A percentile compares a stretch with the other conserved stretches of the same genome.
phyloP scores from a whole-genome alignment of 192 early-diverging fungal species.

The Phycomyces nitens region DNA sequence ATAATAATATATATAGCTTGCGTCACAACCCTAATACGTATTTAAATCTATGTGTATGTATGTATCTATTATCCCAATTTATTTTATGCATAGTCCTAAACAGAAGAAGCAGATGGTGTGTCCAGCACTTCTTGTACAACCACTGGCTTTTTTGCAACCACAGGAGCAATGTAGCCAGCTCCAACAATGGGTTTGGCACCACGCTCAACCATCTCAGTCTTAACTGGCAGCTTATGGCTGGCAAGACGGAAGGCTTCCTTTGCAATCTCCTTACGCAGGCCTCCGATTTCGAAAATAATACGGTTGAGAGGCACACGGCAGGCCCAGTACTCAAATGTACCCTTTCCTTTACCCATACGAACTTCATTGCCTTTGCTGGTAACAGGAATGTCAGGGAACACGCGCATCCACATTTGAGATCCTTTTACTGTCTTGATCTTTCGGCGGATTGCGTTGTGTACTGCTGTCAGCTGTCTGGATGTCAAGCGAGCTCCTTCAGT shows the following conservation, averaged over 20 bases:
- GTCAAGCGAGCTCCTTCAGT: slow-evolving; percentile 79
- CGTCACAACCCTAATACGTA: no score
- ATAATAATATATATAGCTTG: no score
- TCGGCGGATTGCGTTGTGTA: slow-evolving; percentile 66
- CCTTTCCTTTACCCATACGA: slow-evolving; percentile 98
- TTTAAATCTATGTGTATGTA: no score
- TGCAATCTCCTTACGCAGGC: slow-evolving; percentile 78
- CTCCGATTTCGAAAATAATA: slow-evolving; percentile 86
- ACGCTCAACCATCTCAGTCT: slow-evolving; percentile 64
- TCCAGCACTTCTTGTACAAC: no score
- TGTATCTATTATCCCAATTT: no score
- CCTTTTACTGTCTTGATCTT: slow-evolving; percentile 89
- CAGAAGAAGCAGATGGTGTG: no score
- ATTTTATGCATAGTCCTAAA: no score
- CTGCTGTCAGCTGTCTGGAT: slow-evolving; percentile 79
- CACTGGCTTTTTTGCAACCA: not conserved
- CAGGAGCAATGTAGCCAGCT: slow-evolving; percentile 27
- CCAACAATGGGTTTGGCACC: slow-evolving; percentile 39
- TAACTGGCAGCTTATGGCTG: slow-evolving; percentile 59
- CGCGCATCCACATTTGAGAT: slow-evolving; percentile 76
- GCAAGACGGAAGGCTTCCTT: slow-evolving; percentile 72
- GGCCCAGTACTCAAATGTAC: slow-evolving; percentile 89
- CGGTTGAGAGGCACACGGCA: slow-evolving; percentile 85
- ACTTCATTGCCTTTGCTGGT: slow-evolving; percentile 87
- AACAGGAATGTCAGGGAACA: slow-evolving; percentile 91